Conservation (phyloP, 805 yeast species). For the Candida caryicola region DNA sequence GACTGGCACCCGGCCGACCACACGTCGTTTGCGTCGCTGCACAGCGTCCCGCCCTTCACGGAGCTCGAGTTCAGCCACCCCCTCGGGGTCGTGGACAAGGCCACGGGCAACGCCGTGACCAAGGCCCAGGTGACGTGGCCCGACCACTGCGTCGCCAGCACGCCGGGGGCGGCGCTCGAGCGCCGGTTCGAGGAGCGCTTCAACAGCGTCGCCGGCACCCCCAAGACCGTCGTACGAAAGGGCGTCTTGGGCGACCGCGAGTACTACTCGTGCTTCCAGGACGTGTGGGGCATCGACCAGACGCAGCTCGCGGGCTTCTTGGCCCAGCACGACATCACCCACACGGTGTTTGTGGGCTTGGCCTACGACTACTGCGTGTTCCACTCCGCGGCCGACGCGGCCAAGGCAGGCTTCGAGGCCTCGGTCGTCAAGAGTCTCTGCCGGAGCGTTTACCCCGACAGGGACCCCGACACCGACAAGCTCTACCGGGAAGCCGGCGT, state of each 20-base stretch:
- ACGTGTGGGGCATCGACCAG: slow-evolving; percentile 67
- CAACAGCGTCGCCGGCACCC: slow-evolving; percentile 27
- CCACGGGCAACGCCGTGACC: slow-evolving; percentile 22
- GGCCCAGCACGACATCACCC: slow-evolving; percentile 44
- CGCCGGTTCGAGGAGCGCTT: slow-evolving; percentile 41
- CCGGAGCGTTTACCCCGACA: slow-evolving; percentile 52
- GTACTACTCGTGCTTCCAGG: slow-evolving; percentile 84
- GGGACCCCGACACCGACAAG: slow-evolving; percentile 31
- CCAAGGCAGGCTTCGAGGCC: slow-evolving; percentile 58
- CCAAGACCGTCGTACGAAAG: slow-evolving; percentile 53
- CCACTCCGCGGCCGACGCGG: slow-evolving; percentile 71
- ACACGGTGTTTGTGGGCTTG: slow-evolving; percentile 73
- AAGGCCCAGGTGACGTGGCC: slow-evolving; percentile 73
- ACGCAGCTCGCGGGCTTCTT: slow-evolving; percentile 62
- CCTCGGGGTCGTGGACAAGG: slow-evolving; percentile 22
- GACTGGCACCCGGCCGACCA: slow-evolving; percentile 90
- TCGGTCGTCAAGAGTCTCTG: slow-evolving; percentile 57
- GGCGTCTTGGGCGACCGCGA: slow-evolving; percentile 74
- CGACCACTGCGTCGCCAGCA: slow-evolving; percentile 77
- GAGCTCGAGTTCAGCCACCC: slow-evolving; percentile 52
- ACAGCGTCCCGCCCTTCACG: slow-evolving; percentile 51
- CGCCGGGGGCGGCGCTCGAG: slow-evolving; percentile 66
- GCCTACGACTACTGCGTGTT: slow-evolving; percentile 88
- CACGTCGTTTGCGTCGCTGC: slow-evolving; percentile 76
- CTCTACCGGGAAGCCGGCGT: slow-evolving; percentile 35